Evolutionary conservation across 2,329 filamentous ascomycete genomes (phyloP), one percentile per base, ranked within the genome.

Genomic region (Allantophomopsis cytisporea): DNA sequence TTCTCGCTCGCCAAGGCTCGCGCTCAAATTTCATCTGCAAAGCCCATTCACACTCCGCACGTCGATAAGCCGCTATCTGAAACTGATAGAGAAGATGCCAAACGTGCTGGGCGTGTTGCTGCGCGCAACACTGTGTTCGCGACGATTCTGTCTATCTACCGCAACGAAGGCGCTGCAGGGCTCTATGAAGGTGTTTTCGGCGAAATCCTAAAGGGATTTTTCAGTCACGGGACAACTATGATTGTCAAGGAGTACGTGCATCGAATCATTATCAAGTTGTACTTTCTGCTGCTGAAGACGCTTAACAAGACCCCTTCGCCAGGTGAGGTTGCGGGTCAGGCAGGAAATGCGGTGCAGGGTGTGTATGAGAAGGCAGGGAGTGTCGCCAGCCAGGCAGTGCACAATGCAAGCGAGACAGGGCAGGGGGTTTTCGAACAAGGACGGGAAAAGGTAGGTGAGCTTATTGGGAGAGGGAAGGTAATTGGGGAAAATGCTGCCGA

Each of bases 191-290:
- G 86, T 5, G 63, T 94, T 1, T 69, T 68, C 12, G 83, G 78
- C 4, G 84, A 93, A 58, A 67, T 94, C 3, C 59, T 88, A 7
- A 88, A 87, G 51, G 82, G 83, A 0, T 93, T 94, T 61, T 79
- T 94, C 51, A 79, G 76, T 16, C 86, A 94, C 51, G 87, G 87
- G 1, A 71, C 87, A 38, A 89, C 86, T 1, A 94, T 94, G 83
- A 63, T 89, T 39, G 76, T 83, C 42, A 94, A 94, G 59, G 83
- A 89, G 41, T 62, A 73, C 5, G 72, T 91, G 7, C 83, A 94
- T 55, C 67, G 72, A 20, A 57, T 79, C 13, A 73, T 94, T 41
- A 72, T 93, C 43, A 73, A 74, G 45, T 50, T 80, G 4, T 93
- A 89, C 59, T 82, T 84, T 47, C 52, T 77, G 6, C 53, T 81